Evolutionary conservation across 108 stramenopile genomes (phyloP), one percentile per base, ranked within the genome.

Genomic region (Ochromonas danica): DNA sequence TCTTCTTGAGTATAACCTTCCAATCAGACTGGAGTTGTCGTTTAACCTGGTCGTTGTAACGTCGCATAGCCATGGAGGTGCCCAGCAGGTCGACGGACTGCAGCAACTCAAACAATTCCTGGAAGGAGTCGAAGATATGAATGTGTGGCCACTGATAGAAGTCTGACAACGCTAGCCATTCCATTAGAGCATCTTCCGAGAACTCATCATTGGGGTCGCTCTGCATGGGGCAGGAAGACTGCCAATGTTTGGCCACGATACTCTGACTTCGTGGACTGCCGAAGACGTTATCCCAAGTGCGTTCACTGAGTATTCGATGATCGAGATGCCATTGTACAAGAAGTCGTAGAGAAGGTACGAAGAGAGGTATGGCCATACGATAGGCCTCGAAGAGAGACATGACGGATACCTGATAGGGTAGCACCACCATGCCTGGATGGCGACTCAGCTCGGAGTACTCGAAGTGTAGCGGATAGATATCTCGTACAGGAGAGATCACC

Each of bases 141-240:
- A 80, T 77, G 61, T 83, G 82, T 22, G 82, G 82, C 78, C 78
- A 80, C 71, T 38, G 31, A 40, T 83, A 83, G 67, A 77, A 83
- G 60, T 83, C 82, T 1, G 40, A 33, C 27, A 31, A 62, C 45
- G 43, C 45, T 17, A 83, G 35, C 82, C 82, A 83, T n/a, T 41
- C 77, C 27, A 35, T 61, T 0, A 83, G 62, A 0, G 67, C 78
- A 1, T 63, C 70, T 1, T 17, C 35, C 36, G 35, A 61, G 67
- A 71, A 79, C 67, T 77, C 63, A 65, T 83, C 42, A 70, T 83
- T 83, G 22, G 82, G 82, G 40, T 83, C 82, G 62, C 36, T 14
- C 10, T 75, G 72, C 72, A 75, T 33, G 14, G 51, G 6, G 28
- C 72, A n/a, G n/a, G 72, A 35, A 10, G 25, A 42, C 3, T 75